phyloP scores from a whole-genome alignment of 345 rosid genomes.

The Noccaea bulbosa region DNA sequence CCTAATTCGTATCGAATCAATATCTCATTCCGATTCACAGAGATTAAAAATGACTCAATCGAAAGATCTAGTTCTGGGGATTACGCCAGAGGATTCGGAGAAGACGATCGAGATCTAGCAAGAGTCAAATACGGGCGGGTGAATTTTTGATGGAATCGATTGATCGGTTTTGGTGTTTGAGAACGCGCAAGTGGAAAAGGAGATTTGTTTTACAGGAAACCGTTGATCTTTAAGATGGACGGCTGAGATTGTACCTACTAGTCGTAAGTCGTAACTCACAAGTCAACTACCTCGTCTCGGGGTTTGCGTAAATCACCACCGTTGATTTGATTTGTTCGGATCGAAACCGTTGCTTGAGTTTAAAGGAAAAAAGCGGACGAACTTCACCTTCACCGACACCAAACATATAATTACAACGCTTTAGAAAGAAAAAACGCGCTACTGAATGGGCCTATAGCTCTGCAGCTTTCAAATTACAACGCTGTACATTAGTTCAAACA shows the following conservation, averaged over 20 bases:
- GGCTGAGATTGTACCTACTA: slow-evolving; percentile 16
- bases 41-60: neutral
- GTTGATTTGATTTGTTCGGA: slow-evolving; percentile 36
- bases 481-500: neutral
- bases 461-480: no score
- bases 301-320: slow-evolving; percentile 33
- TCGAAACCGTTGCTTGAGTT: slow-evolving; percentile 38
- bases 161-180: slow-evolving; percentile 7
- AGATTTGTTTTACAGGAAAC: slow-evolving; percentile 23
- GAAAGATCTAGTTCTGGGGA: slow-evolving; percentile 5
- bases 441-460: neutral
- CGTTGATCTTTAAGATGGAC: slow-evolving; percentile 27
- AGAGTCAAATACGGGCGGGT: slow-evolving; percentile 36
- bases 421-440: neutral
- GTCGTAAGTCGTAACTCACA: neutral
- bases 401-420: neutral
- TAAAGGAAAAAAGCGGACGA: slow-evolving; percentile 36
- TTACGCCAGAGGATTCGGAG: slow-evolving; percentile 21
- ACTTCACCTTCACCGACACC: slow-evolving; percentile 37
- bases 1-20: slow-evolving; percentile 24
- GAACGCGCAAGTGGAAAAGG: slow-evolving; percentile 8
- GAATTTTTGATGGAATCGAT: slow-evolving; percentile 18
- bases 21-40: slow-evolving; percentile 17
- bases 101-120: slow-evolving; percentile 44
- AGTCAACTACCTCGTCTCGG: slow-evolving; percentile 38